These are phyloP conservation scores for Flaveria floridana DNA, from an alignment of 140 eudicot genomes.

Conservation along the genomic window DNA sequence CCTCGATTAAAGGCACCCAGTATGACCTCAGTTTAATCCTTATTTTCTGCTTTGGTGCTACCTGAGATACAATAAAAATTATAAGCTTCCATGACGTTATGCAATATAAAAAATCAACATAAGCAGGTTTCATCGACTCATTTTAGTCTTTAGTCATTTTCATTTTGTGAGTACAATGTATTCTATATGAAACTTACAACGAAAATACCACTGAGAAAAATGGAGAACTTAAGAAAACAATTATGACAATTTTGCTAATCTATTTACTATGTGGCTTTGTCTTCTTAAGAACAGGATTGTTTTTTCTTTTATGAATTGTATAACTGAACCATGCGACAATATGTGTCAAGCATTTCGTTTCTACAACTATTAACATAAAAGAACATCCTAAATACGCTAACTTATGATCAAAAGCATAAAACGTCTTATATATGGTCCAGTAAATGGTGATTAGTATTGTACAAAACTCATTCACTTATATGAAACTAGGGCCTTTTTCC, in stretches of 20 bases:
- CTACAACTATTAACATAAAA: constrained; percentile 1
- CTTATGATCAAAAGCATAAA: constrained; percentile 12
- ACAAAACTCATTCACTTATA: background rate
- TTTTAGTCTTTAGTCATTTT: background rate
- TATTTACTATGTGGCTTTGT: background rate
- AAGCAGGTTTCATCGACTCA: constrained; percentile 3
- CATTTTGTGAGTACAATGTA: background rate
- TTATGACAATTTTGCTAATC: background rate
- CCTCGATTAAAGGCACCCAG: constrained; percentile 85
- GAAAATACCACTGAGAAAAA: background rate
- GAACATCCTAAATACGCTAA: constrained; percentile 6
- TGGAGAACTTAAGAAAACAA: background rate
- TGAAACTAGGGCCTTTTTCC: background rate
- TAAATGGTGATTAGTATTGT: background rate
- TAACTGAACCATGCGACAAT: background rate
- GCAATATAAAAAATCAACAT: background rate
- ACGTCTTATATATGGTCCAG: background rate
- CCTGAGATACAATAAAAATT: constrained; percentile 34
- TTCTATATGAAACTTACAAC: background rate
- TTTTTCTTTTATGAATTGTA: background rate
- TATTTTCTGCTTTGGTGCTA: constrained; percentile 85
- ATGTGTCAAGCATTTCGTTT: background rate
- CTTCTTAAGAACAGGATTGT: background rate
- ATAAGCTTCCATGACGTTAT: background rate
- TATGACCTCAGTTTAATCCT: constrained; percentile 86